Base-by-base conservation (phyloP, 176 grass and related monocot species). In the Oryza glumipatula region DNA sequence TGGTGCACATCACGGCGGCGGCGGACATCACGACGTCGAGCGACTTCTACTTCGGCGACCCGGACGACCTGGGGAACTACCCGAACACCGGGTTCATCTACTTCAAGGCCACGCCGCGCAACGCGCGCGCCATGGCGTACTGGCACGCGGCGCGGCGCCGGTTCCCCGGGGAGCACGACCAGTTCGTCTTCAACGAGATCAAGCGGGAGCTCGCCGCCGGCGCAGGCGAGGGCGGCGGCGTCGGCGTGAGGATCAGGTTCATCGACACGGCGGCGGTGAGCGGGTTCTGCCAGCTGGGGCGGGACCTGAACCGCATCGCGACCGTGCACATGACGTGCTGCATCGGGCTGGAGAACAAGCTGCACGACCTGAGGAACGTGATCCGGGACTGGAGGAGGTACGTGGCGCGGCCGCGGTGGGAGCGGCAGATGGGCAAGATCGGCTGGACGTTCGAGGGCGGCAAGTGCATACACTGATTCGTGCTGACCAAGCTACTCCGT, bases 61-160 rank as follows among this genome's bases (percentile, higher is more conserved):
- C 89, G 46, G 72, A 92, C n/a, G 82, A 84, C 81, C 78, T 98
- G 11, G 83, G 93, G 3, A 98, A 98, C 76, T 92, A 22, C 79
- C 95, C 95, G 0, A 98, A 95, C 89, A 95, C 89, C 1, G 95
- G 95, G 19, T 98, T 98, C 89, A 95, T 93, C 75, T 95, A 93
- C 79, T 91, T 95, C 82, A 95, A 92, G 87, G 77, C 91, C 74
- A 90, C 87, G 54, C 45, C 82, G 6, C 30, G 68, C 23, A 95
- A 82, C 82, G 82, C 74, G 8, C 81, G 82, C 65, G 93, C 92
- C 83, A 95, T 93, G 91, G 88, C 92, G 0, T 92, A 98, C 67
- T 98, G 95, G 95, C 91, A 93, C 82, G 84, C 75, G 6, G 84
- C 93, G 11, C 51, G 95, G 68, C 64, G 41, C 4, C 77, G 85